These are phyloP conservation scores for Penicillium tannophilum DNA, from an alignment of 495 filamentous ascomycete genomes.

Conservation along the genomic window DNA sequence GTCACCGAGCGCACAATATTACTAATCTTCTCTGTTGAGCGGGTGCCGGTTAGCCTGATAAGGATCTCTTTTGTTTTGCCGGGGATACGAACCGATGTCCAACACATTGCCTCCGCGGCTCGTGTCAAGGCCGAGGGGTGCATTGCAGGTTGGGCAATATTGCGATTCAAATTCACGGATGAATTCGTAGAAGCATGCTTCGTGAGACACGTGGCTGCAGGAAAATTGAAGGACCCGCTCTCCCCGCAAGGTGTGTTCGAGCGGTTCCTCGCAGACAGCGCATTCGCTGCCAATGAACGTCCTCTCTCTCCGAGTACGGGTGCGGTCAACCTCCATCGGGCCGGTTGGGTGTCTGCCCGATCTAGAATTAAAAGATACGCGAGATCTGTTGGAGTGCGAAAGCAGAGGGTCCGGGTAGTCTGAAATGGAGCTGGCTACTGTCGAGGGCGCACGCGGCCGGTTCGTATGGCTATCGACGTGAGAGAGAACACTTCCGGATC, in stretches of 20 bases:
- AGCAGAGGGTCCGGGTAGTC: conserved; percentile 20
- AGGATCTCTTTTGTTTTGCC: neutral
- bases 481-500: conserved; percentile 34
- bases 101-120: conserved; percentile 93
- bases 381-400: conserved; percentile 37
- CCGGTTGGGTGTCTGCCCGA: conserved; percentile 66
- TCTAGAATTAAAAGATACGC: conserved; percentile 50
- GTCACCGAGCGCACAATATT: conserved; percentile 89
- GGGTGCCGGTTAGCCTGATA: neutral
- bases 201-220: conserved; percentile 93
- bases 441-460: conserved; percentile 34
- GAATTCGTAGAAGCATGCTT: conserved; percentile 99
- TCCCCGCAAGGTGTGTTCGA: conserved; percentile 94
- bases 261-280: conserved; percentile 93
- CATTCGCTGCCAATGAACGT: conserved; percentile 96
- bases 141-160: conserved; percentile 93
- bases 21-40: conserved; percentile 83
- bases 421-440: conserved; percentile 25
- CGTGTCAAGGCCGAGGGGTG: conserved; percentile 88
- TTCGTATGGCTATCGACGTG: conserved; percentile 24
- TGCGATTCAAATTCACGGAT: conserved; percentile 95
- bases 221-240: conserved; percentile 96
- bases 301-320: conserved; percentile 80
- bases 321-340: conserved; percentile 75
- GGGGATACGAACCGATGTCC: conserved; percentile 74